Conservation (phyloP, 2,329 filamentous ascomycete genomes). For the Colletotrichum higginsianum region DNA sequence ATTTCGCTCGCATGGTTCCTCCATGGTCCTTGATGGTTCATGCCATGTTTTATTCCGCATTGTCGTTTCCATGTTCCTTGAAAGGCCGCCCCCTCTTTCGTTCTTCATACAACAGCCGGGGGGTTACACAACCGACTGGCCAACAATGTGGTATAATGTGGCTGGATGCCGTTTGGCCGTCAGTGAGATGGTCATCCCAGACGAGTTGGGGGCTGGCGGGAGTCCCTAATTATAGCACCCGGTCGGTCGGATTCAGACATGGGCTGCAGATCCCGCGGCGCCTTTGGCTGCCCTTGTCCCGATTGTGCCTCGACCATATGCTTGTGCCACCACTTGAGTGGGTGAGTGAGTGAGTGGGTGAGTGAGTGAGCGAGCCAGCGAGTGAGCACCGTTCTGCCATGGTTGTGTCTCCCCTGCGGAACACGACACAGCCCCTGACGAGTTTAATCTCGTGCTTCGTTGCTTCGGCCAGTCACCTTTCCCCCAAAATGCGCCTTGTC, state of each 20-base stretch:
- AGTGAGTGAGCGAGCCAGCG: no score
- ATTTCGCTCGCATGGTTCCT: no score
- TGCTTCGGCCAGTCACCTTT: constrained; percentile 5
- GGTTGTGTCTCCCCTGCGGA: not conserved
- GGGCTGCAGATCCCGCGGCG: constrained; percentile 23
- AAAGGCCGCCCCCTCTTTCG: not conserved
- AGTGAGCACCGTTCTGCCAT: not conserved
- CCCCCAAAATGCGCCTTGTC: not conserved
- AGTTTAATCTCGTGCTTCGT: constrained; percentile 8
- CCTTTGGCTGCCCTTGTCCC: not conserved
- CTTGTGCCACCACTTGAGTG: not conserved
- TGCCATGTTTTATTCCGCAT: no score
- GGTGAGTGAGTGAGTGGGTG: no score
- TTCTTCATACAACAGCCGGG: not conserved
- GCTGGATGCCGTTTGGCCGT: constrained; percentile 5
- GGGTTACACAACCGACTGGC: not conserved
- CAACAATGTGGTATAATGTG: not conserved
- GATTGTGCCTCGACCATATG: constrained; percentile 10
- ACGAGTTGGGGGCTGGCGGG: constrained; percentile 8
- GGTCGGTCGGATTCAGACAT: constrained; percentile 1
- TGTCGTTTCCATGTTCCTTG: not conserved
- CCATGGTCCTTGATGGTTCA: no score
- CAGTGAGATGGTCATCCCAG: not conserved
- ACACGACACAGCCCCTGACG: constrained; percentile 8
- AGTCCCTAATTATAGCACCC: constrained; percentile 23